Evolutionary conservation across 73 alveolate species (phyloP).

Genomic region (Blepharisma japonicum): DNA sequence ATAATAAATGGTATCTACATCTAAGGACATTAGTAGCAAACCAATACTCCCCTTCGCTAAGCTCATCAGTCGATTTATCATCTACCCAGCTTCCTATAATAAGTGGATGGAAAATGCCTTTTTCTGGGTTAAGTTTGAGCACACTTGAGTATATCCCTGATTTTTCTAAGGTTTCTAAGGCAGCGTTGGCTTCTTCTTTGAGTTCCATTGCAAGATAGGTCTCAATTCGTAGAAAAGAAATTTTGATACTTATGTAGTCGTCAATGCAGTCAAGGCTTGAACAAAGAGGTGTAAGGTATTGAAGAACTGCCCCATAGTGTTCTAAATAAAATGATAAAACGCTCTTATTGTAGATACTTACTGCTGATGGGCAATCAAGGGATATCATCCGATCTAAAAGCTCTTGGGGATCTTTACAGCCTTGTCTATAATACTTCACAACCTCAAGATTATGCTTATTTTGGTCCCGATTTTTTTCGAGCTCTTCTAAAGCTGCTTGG

Average conservation of each 20-base stretch:
- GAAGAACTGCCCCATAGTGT: slow-evolving; percentile 5
- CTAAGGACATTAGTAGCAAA: neutral
- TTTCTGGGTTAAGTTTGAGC: neutral
- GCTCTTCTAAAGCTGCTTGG: slow-evolving; percentile 25
- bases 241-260: slow-evolving; percentile 8
- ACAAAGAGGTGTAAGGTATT: neutral
- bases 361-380: neutral
- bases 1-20: slow-evolving; percentile 10
- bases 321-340: neutral
- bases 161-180: neutral
- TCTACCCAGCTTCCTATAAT: slow-evolving; percentile 10
- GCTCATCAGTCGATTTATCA: neutral
- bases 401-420: slow-evolving; percentile 6
- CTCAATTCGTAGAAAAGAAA: neutral
- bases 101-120: neutral
- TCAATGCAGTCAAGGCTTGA: neutral
- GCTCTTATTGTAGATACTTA: neutral
- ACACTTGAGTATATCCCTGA: neutral
- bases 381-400: neutral
- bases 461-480: neutral
- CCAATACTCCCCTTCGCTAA: neutral
- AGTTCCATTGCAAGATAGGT: slow-evolving; percentile 10
- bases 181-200: neutral
- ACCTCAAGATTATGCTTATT: neutral
- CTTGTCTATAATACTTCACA: neutral